These are phyloP conservation scores for Ophiosphaerella korrae DNA, from an alignment of 2,329 filamentous ascomycete species.

Conservation along the genomic window DNA sequence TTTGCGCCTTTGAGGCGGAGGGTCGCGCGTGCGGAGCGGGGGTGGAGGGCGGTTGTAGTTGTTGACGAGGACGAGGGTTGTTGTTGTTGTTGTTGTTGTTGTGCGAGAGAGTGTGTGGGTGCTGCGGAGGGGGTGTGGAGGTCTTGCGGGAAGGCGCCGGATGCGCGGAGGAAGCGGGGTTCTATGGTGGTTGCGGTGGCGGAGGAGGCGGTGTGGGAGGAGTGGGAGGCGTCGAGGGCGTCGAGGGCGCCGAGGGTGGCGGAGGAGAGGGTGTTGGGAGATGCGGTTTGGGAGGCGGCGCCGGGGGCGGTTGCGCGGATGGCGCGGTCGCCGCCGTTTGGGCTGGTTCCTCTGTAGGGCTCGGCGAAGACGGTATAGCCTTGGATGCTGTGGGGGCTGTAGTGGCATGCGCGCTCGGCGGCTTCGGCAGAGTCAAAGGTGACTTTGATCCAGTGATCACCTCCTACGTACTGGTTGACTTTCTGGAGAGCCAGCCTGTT, in stretches of 20 bases:
- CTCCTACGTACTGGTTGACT: conserved; percentile 80
- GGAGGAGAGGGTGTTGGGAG: conserved; percentile 42
- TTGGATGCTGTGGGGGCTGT: conserved; percentile 54
- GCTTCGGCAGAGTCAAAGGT: conserved; percentile 57
- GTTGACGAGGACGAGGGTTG: conserved; percentile 10
- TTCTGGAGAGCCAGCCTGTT: conserved; percentile 75
- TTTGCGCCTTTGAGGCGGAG: conserved; percentile 42
- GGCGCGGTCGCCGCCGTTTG: conserved; percentile 49
- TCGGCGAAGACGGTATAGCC: conserved; percentile 57
- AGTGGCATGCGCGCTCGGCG: conserved; percentile 55
- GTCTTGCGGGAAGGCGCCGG: conserved; percentile 34
- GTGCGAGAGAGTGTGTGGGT: neutral
- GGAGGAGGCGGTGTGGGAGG: conserved; percentile 49
- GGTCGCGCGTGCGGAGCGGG: conserved; percentile 26
- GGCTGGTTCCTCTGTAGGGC: conserved; percentile 52
- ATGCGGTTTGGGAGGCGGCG: conserved; percentile 34
- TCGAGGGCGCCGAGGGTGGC: conserved; percentile 34
- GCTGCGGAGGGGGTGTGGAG: conserved; percentile 41
- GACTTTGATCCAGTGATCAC: conserved; percentile 82
- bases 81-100: conserved; percentile 3
- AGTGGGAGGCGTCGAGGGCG: conserved; percentile 27
- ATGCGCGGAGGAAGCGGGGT: conserved; percentile 22
- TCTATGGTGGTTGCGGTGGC: conserved; percentile 23
- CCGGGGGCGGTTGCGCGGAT: conserved; percentile 46
- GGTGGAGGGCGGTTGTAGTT: conserved; percentile 27